Evolutionary conservation across 2,329 filamentous ascomycete species (phyloP).

Genomic region (Penicillium olsonii): DNA sequence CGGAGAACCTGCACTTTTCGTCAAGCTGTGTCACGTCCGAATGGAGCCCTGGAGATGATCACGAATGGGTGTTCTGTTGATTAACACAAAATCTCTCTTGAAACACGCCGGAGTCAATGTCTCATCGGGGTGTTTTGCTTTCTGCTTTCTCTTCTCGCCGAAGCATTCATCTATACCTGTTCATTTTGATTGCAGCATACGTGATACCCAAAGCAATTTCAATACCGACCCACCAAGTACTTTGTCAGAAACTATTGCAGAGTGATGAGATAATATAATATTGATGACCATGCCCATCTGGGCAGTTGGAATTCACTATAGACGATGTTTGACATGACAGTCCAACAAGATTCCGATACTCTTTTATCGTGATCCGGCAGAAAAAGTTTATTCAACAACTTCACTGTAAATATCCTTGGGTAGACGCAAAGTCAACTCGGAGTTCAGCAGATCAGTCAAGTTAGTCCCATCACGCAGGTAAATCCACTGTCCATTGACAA

Average conservation of each 20-base stretch:
- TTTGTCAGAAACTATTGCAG: no score
- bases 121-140: not conserved
- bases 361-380: not conserved
- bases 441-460: constrained; percentile 69
- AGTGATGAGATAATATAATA: not conserved
- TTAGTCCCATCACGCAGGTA: constrained; percentile 82
- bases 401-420: constrained; percentile 40
- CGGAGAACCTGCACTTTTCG: not conserved
- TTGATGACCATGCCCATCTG: not conserved
- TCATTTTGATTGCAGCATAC: not conserved
- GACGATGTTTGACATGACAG: no score
- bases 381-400: constrained; percentile 19
- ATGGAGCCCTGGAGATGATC: no score
- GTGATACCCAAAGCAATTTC: not conserved
- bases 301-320: no score
- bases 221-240: not conserved
- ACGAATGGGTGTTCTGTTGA: no score
- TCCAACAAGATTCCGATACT: not conserved
- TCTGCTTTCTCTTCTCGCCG: no score
- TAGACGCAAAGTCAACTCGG: constrained; percentile 73
- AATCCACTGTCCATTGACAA: constrained; percentile 71
- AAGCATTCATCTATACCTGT: no score
- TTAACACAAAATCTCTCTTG: no score
- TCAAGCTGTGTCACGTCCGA: no score
- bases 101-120: not conserved